phyloP scores from a whole-genome alignment of 768 basidiomycete genomes.

The Exidia glandulosa region DNA sequence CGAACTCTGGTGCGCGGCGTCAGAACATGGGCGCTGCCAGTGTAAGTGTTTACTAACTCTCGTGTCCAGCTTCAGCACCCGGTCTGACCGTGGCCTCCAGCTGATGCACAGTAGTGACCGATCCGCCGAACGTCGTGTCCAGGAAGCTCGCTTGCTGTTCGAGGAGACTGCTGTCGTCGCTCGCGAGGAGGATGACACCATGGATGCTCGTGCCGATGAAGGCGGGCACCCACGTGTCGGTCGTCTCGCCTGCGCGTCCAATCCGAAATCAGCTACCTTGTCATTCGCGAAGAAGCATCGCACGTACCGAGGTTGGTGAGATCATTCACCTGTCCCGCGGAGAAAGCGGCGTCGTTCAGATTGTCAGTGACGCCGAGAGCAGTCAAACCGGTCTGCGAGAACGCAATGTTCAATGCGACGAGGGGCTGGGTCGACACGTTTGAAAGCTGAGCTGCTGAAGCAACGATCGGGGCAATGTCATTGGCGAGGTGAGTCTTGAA shows the following conservation, averaged over 20 bases:
- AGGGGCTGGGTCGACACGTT: slow-evolving; percentile 22
- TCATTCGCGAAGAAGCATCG: too few species aligned
- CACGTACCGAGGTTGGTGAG: slow-evolving; percentile 20
- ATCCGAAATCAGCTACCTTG: too few species aligned
- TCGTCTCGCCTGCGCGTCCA: too few species aligned
- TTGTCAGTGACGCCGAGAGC: slow-evolving; percentile 30
- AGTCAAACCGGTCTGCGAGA: slow-evolving; percentile 37
- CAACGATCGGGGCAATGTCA: slow-evolving; percentile 33
- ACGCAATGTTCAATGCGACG: slow-evolving; percentile 40
- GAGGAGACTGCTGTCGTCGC: not conserved
- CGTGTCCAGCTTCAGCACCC: slow-evolving; percentile 15
- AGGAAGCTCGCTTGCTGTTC: not conserved
- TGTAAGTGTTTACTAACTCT: slow-evolving; percentile 9
- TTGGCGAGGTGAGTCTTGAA: slow-evolving; percentile 17
- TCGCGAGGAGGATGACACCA: not conserved
- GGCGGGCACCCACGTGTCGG: not conserved
- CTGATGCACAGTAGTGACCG: slow-evolving; percentile 27
- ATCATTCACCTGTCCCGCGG: slow-evolving; percentile 27
- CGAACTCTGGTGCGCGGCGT: slow-evolving; percentile 3
- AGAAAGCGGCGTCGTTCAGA: slow-evolving; percentile 28
- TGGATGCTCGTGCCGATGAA: not conserved
- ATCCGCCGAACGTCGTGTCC: slow-evolving; percentile 21
- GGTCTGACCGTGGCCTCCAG: slow-evolving; percentile 26
- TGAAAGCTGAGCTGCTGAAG: slow-evolving; percentile 32
- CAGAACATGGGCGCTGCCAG: not conserved